Evolutionary conservation across 805 yeast genomes (phyloP).

Genomic region (Ogataea ramenticola): DNA sequence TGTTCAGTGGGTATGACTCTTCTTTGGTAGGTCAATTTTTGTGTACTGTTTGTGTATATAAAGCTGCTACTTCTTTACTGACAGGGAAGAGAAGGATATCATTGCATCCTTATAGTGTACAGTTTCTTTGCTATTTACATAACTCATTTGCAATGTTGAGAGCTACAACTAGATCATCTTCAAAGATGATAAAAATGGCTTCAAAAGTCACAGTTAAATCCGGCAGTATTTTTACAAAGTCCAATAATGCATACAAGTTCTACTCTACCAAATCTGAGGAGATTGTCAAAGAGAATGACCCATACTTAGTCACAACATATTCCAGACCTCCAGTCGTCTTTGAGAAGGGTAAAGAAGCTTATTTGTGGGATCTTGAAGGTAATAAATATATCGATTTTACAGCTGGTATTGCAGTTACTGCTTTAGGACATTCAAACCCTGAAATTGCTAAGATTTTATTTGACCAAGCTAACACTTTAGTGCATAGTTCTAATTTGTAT

Average conservation of each 20-base stretch:
- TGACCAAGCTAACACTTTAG: conserved; percentile 65
- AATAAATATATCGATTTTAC: conserved; percentile 81
- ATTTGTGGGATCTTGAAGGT: conserved; percentile 73
- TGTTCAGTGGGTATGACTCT: too few species aligned
- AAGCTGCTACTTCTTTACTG: too few species aligned
- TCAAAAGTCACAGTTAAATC: too few species aligned
- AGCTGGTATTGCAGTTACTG: conserved; percentile 97
- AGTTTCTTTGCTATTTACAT: too few species aligned
- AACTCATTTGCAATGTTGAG: background rate
- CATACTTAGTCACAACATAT: conserved; percentile 68
- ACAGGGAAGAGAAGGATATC: too few species aligned
- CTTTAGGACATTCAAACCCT: conserved; percentile 79
- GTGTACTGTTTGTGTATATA: too few species aligned
- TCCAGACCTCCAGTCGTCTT: conserved; percentile 72
- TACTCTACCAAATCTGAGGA: conserved; percentile 25
- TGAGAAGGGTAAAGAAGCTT: conserved; percentile 76
- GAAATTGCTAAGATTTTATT: conserved; percentile 62
- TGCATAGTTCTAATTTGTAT: conserved; percentile 83
- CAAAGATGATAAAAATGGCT: too few species aligned
- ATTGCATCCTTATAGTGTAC: too few species aligned
- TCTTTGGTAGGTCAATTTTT: too few species aligned
- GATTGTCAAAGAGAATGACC: conserved; percentile 38
- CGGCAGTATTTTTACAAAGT: too few species aligned
- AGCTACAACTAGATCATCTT: background rate
- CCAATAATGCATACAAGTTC: background rate